Conservation (phyloP, 805 yeast genomes). For the Lipomyces starkeyi region DNA sequence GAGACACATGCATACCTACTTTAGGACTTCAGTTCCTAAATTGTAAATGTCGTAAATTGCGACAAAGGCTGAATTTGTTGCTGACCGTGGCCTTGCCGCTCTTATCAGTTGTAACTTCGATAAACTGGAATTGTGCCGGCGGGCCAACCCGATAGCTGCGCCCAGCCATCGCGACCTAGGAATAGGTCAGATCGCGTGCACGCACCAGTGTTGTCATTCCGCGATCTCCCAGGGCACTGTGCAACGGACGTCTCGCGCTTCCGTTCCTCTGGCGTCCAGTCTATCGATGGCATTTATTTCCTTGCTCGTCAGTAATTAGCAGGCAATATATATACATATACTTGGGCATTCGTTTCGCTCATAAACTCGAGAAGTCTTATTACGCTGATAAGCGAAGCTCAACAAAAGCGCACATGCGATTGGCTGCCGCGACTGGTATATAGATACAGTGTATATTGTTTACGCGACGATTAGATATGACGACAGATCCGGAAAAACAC, state of each 20-base stretch:
- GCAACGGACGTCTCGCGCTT: not conserved
- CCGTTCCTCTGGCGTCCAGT: not conserved
- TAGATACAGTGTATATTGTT: not conserved
- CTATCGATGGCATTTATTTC: not conserved
- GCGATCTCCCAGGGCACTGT: not conserved
- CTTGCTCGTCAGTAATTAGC: not conserved
- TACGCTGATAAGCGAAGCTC: not conserved
- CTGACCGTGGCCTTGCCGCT: not conserved
- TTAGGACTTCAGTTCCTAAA: not conserved
- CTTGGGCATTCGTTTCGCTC: not conserved
- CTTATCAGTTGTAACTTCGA: not conserved
- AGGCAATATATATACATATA: not conserved
- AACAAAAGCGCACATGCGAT: not conserved
- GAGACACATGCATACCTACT: not conserved
- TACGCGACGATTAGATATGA: not conserved
- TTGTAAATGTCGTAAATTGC: not conserved
- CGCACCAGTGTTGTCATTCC: not conserved
- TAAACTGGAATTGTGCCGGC: too few species aligned
- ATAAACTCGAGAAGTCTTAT: not conserved
- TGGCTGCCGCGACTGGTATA: not conserved
- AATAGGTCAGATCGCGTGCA: not conserved
- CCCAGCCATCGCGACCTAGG: not conserved
- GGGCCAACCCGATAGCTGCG: not conserved
- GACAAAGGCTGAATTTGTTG: not conserved
- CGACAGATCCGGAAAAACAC: conserved; percentile 8